Base-by-base conservation (phyloP, 192 early-diverging fungal genomes). In the Entophlyctis luteolus region DNA sequence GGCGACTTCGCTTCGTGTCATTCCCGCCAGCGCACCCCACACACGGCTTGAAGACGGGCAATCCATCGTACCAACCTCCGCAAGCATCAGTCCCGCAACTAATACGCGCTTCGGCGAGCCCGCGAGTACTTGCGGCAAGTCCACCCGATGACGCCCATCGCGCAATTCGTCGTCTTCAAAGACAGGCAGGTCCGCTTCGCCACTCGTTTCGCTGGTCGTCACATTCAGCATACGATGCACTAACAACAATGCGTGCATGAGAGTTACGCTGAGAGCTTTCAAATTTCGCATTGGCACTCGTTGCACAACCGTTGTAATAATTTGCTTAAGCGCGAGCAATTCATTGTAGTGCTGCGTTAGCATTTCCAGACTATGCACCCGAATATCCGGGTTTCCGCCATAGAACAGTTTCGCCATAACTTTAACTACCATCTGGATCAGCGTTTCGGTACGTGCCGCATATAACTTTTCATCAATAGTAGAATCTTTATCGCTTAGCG, bases 391-490 rank as follows among this genome's bases (percentile, higher is more conserved):
- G 18, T 53, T 18, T 23, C 20, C 14, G 14, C 60, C 47, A 42
- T 49, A 63, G 48, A 28, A 63, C 18, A 63, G 32, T 18, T 48
- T 45, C 25, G 60, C 33, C 42, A 63, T 47, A 10, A 63, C 60
- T 63, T 63, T 63, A 25, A 63, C 39, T 32, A 63, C 60, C 18
- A 63, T 34, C n/a, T n/a, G n/a, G n/a, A n/a, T n/a, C n/a, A n/a
- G n/a, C n/a, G n/a, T n/a, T n/a, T n/a, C n/a, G n/a, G n/a, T n/a
- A n/a, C n/a, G n/a, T n/a, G n/a, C n/a, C n/a, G n/a, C n/a, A n/a
- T n/a, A n/a, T n/a, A n/a, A n/a, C n/a, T n/a, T n/a, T n/a, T n/a
- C n/a, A n/a, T n/a, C n/a, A n/a, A n/a, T n/a, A n/a, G n/a, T n/a
- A n/a, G n/a, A n/a, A n/a, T n/a, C n/a, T n/a, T n/a, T n/a, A n/a